phyloP scores from a whole-genome alignment of 2,329 filamentous ascomycete genomes.

The Aspergillus fischeri region DNA sequence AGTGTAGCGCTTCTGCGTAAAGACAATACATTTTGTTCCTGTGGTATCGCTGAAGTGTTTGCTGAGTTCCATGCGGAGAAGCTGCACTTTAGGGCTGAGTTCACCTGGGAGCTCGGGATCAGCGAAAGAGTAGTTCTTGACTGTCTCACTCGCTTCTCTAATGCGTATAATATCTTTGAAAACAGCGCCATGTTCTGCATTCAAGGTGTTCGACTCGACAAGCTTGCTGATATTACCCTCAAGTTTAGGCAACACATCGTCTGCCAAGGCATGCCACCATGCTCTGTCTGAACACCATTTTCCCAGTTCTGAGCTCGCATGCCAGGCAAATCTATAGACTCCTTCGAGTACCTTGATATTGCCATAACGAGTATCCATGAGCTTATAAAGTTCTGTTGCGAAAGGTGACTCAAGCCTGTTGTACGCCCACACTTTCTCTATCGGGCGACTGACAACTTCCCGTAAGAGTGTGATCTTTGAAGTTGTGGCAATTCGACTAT shows the following conservation, averaged over 20 bases:
- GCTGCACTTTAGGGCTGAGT: constrained; percentile 69
- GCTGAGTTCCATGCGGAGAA: constrained; percentile 58
- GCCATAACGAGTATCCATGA: constrained; percentile 52
- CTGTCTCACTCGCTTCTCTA: constrained; percentile 53
- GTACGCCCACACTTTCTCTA: constrained; percentile 56
- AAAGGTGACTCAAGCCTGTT: constrained; percentile 51
- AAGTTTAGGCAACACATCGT: constrained; percentile 59
- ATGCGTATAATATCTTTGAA: constrained; percentile 56
- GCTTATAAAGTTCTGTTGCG: constrained; percentile 61
- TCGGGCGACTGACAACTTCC: constrained; percentile 56
- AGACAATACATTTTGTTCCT: constrained; percentile 74
- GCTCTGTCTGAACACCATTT: constrained; percentile 79
- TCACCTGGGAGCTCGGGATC: constrained; percentile 32
- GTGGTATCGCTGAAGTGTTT: constrained; percentile 58
- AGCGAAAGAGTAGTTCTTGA: constrained; percentile 51
- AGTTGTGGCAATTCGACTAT: constrained; percentile 79
- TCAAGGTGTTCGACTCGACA: not conserved
- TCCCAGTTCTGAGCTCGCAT: constrained; percentile 65
- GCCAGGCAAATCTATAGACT: constrained; percentile 57
- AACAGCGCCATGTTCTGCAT: constrained; percentile 32
- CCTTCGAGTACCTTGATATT: constrained; percentile 51
- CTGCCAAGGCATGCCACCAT: constrained; percentile 67
- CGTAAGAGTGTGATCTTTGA: constrained; percentile 57
- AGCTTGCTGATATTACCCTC: constrained; percentile 45
- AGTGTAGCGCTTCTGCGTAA: constrained; percentile 74